Evolutionary conservation across 2,329 filamentous ascomycete genomes (phyloP).

Genomic region (Cryphonectria parasitica): DNA sequence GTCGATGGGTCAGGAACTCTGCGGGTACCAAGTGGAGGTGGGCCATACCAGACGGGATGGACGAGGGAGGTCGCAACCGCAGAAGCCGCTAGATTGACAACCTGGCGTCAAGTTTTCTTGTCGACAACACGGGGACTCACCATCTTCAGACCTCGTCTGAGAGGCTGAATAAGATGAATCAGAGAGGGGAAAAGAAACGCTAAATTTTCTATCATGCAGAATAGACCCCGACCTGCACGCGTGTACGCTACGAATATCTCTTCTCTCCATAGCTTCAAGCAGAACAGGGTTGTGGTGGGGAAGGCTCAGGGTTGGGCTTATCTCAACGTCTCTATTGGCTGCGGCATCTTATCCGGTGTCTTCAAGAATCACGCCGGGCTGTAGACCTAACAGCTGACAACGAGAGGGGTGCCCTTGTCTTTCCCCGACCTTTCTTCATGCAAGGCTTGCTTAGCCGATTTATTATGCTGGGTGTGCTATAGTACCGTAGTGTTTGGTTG

Average conservation of each 20-base stretch:
- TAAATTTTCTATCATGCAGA: not conserved
- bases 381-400: not conserved
- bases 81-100: not conserved
- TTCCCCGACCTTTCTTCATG: not conserved
- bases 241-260: not conserved
- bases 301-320: not conserved
- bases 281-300: not conserved
- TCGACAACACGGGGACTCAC: not conserved
- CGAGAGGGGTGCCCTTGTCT: not conserved
- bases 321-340: not conserved
- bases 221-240: not conserved
- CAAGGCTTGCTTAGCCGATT: not conserved
- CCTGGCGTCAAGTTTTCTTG: not conserved
- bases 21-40: not conserved
- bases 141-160: not conserved
- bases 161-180: not conserved
- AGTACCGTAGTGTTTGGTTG: not conserved
- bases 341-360: not conserved
- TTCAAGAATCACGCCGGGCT: not conserved
- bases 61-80: not conserved
- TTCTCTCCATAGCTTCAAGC: too few relatives aligned
- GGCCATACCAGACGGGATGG: slow-evolving; percentile 1
- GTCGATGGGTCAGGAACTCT: slow-evolving; percentile 12
- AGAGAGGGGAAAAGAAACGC: too few relatives aligned
- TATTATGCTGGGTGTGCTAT: not conserved